Base-by-base conservation (phyloP, 192 early-diverging fungal species). In the Podila epicladia region DNA sequence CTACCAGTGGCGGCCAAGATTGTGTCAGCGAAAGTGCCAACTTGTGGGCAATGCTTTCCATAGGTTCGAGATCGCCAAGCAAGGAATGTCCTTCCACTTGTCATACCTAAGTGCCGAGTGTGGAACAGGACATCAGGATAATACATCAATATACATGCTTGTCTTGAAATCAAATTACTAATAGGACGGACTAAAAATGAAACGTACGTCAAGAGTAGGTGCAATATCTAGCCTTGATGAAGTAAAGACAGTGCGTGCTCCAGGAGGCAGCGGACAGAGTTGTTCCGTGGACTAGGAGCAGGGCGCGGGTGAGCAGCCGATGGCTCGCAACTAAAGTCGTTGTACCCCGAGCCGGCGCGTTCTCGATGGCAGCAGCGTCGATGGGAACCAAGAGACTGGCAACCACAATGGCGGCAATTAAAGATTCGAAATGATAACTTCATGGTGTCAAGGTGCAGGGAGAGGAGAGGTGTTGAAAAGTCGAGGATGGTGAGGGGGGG, bases 261-360 rank as follows among this genome's bases (percentile, higher is more conserved):
- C 75, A 71, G 0, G 75, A 77, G 33, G 62, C 64, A 45, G 69
- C 45, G 4, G 75, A 71, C 13, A 71, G 60, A 8, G 58, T 9
- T 4, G 75, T 77, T 12, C 60, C 64, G 24, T 76, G 67, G 58
- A 76, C 66, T 7, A 74, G 61, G 50, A 74, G 48, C 19, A 76
- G 29, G 74, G 9, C 74, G 67, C 0, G 71, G 71, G 45, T 76
- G 74, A 13, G 67, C 74, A 1, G 55, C 45, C 1, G 64, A 64
- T 2, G 58, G 55, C 64, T 77, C 71, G 69, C 75, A 77, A 50
- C 15, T 12, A 35, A 64, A 77, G 49, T 77, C 50, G 50, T 77
- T 77, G 20, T 69, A 33, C 3, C 75, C 75, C 0, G 32, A 4
- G 12, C 63, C 63, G 7, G 45, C 68, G 22, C 75, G 75, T 62